These are phyloP conservation scores for Pichia paraexigua DNA, from an alignment of 805 yeast genomes.

Conservation along the genomic window DNA sequence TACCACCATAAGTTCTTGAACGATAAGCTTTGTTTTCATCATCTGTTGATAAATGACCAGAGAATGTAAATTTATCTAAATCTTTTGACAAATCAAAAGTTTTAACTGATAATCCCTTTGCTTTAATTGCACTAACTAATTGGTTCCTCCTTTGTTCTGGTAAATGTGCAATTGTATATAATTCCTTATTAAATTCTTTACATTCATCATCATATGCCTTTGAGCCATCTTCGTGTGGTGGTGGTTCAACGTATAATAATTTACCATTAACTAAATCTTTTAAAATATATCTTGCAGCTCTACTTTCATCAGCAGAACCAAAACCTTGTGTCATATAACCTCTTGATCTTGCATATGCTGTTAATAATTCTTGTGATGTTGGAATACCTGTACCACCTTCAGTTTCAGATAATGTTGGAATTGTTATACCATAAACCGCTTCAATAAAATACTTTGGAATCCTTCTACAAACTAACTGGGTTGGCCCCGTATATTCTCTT, in stretches of 20 bases:
- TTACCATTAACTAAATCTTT: conserved; percentile 95
- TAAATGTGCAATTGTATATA: conserved; percentile 56
- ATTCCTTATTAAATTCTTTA: conserved; percentile 62
- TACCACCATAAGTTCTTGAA: conserved; percentile 63
- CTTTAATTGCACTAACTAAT: conserved; percentile 52
- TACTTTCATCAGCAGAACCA: conserved; percentile 92
- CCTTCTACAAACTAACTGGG: conserved; percentile 75
- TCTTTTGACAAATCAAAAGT: conserved; percentile 62
- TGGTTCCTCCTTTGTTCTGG: conserved; percentile 72
- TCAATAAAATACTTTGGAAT: conserved; percentile 85
- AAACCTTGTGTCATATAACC: conserved; percentile 97
- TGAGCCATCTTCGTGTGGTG: conserved; percentile 64
- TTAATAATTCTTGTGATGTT: conserved; percentile 79
- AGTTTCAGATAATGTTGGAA: conserved; percentile 61
- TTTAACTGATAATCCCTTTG: conserved; percentile 42
- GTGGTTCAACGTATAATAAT: conserved; percentile 76
- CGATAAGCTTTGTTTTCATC: conserved; percentile 35
- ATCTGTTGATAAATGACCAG: conserved; percentile 59
- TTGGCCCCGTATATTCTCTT: conserved; percentile 86
- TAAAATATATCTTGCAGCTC: conserved; percentile 86
- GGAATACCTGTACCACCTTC: conserved; percentile 91
- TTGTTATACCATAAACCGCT: conserved; percentile 88
- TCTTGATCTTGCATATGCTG: conserved; percentile 91
- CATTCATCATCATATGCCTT: conserved; percentile 44
- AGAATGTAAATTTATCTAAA: conserved; percentile 65